phyloP scores from a whole-genome alignment of 495 filamentous ascomycete species.

The Xylaria castorea region DNA sequence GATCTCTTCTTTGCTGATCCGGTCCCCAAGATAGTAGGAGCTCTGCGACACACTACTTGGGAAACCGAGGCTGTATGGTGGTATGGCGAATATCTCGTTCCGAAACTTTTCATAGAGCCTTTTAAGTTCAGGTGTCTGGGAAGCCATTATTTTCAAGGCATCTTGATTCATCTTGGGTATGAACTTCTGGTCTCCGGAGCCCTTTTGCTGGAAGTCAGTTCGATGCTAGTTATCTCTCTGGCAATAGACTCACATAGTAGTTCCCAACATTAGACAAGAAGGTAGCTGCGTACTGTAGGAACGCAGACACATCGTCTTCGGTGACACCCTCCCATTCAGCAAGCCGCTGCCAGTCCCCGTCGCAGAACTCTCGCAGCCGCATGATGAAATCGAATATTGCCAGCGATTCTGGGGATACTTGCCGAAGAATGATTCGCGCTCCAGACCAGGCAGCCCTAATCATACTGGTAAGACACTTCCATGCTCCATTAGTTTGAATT shows the following conservation, averaged over 20 bases:
- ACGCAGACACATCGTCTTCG: slow-evolving; percentile 34
- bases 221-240: background rate
- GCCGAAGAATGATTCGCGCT: slow-evolving; percentile 46
- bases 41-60: slow-evolving; percentile 42
- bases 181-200: slow-evolving; percentile 44
- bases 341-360: slow-evolving; percentile 45
- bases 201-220: slow-evolving; percentile 31
- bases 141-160: background rate
- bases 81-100: slow-evolving; percentile 20
- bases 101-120: slow-evolving; percentile 23
- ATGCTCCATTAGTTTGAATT: background rate
- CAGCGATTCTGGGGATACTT: slow-evolving; percentile 49
- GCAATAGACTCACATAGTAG: slow-evolving; percentile 34
- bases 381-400: slow-evolving; percentile 50
- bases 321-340: slow-evolving; percentile 15
- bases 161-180: slow-evolving; percentile 28
- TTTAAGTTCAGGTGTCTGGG: slow-evolving; percentile 16
- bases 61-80: slow-evolving; percentile 34
- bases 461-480: background rate
- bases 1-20: slow-evolving; percentile 24
- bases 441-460: slow-evolving; percentile 48
- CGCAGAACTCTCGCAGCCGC: slow-evolving; percentile 42
- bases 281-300: slow-evolving; percentile 43
- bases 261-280: slow-evolving; percentile 49
- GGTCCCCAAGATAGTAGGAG: slow-evolving; percentile 31